Percentiles rank a stretch among this genome's conserved stretches.
These are phyloP conservation scores for Candida awuae DNA, from an alignment of 805 yeast species.

Conservation along the genomic window DNA sequence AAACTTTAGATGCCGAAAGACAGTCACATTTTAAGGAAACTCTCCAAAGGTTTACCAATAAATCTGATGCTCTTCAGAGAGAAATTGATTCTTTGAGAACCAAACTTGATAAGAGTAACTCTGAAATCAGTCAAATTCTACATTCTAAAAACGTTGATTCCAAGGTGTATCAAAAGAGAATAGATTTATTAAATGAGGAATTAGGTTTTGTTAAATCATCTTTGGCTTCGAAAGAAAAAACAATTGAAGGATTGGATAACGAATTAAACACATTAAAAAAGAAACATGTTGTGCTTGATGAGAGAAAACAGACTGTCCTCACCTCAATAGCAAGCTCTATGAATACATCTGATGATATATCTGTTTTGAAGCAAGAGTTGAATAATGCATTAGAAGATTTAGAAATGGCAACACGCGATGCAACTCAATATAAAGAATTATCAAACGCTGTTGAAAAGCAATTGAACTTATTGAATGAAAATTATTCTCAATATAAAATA, in stretches of 20 bases:
- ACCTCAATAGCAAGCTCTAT: slow-evolving; percentile 19
- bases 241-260: slow-evolving; percentile 32
- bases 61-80: slow-evolving; percentile 41
- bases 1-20: slow-evolving; percentile 53
- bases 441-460: slow-evolving; percentile 63
- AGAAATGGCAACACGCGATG: slow-evolving; percentile 47
- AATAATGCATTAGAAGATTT: slow-evolving; percentile 43
- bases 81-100: slow-evolving; percentile 39
- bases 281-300: slow-evolving; percentile 24
- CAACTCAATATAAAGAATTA: slow-evolving; percentile 53
- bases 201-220: slow-evolving; percentile 35
- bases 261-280: slow-evolving; percentile 31
- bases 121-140: slow-evolving; percentile 46
- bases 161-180: slow-evolving; percentile 49
- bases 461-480: slow-evolving; percentile 42
- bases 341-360: slow-evolving; percentile 18
- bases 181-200: slow-evolving; percentile 45
- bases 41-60: slow-evolving; percentile 39
- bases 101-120: slow-evolving; percentile 37
- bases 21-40: slow-evolving; percentile 44
- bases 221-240: slow-evolving; percentile 33
- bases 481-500: slow-evolving; percentile 42
- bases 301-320: slow-evolving; percentile 24
- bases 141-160: slow-evolving; percentile 50
- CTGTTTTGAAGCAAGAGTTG: slow-evolving; percentile 26